Evolutionary conservation across 176 grass and related monocot genomes (phyloP).

Genomic region (Triticum monococcum): DNA sequence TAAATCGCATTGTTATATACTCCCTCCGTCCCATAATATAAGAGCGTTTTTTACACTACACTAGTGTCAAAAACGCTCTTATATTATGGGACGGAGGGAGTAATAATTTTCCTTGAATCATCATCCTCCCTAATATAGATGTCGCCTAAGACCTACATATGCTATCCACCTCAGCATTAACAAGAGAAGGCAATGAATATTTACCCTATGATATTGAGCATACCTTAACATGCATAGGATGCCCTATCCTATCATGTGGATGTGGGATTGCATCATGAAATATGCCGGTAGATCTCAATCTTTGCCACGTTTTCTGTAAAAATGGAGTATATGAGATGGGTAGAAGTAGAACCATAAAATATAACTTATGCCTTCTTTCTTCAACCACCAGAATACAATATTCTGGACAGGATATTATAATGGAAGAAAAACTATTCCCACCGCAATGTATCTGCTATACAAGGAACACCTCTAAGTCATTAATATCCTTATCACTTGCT

Average conservation of each 20-base stretch:
- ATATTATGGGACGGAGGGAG: neutral
- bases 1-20: neutral
- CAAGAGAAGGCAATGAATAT: neutral
- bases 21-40: no score
- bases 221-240: constrained; percentile 97
- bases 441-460: neutral
- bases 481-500: neutral
- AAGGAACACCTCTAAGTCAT: neutral
- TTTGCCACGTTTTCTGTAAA: constrained; percentile 86
- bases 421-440: constrained; percentile 3
- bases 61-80: no score
- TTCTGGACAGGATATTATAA: neutral
- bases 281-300: constrained; percentile 56
- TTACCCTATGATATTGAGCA: neutral
- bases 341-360: constrained; percentile 1
- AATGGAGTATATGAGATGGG: constrained; percentile 17
- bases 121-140: neutral
- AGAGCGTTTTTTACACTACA: no score
- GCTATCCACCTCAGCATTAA: neutral
- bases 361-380: neutral
- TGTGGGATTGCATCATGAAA: constrained; percentile 84
- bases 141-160: neutral
- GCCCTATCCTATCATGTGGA: constrained; percentile 58
- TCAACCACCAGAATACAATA: neutral
- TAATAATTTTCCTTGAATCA: neutral